Conservation (phyloP, 495 filamentous ascomycete species). For the Penicillium malachiteum region DNA sequence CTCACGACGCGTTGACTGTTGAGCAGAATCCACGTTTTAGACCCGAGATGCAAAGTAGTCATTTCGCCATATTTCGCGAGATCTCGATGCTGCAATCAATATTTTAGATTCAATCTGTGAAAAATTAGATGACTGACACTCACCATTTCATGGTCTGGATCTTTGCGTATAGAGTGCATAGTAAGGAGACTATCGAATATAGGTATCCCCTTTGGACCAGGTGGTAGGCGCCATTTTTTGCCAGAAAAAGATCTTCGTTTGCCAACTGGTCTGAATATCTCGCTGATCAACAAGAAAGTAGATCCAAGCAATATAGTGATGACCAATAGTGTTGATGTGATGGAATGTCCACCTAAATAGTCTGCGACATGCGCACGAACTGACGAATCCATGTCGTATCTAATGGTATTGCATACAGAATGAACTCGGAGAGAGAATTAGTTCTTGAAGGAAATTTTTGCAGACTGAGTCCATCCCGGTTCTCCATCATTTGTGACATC, state of each 20-base stretch:
- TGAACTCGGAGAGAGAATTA: too few species aligned
- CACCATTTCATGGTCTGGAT: neutral
- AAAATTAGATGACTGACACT: neutral
- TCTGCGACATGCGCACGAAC: neutral
- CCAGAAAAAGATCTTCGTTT: neutral
- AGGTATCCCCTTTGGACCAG: neutral
- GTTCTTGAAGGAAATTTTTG: too few species aligned
- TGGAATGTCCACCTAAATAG: neutral
- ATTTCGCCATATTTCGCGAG: constrained; percentile 34
- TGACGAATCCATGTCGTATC: neutral
- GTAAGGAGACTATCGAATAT: neutral
- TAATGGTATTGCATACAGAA: too few species aligned
- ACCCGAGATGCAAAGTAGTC: constrained; percentile 34
- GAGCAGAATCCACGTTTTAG: constrained; percentile 36
- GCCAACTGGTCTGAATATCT: neutral
- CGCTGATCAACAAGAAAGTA: neutral
- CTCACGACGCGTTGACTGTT: constrained; percentile 32
- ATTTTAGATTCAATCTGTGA: neutral
- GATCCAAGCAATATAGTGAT: neutral
- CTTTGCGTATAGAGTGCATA: neutral
- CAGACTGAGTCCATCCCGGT: too few species aligned
- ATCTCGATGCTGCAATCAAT: neutral
- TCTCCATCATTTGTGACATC: too few species aligned
- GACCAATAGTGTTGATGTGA: neutral
- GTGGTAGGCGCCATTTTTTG: neutral